These are phyloP conservation scores for Saccharomycopsis phalli DNA, from an alignment of 1,139 yeast genomes.

Conservation along the genomic window DNA sequence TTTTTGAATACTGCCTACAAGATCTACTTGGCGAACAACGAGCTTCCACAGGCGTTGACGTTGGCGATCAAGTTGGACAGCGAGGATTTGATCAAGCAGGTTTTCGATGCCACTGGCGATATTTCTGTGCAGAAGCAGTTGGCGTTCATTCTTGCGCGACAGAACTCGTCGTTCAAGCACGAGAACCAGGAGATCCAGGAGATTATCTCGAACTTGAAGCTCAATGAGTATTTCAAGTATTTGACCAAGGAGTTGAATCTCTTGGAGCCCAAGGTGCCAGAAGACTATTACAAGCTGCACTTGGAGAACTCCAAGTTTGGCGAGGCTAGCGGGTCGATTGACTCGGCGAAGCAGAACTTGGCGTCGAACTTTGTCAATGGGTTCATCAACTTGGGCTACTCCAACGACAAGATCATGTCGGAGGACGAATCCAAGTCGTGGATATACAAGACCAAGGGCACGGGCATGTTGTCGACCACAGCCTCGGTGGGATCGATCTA, in stretches of 20 bases:
- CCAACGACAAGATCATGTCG: conserved; percentile 72
- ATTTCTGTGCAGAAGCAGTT: conserved; percentile 74
- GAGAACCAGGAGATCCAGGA: conserved; percentile 57
- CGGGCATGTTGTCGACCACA: conserved; percentile 90
- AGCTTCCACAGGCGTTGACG: conserved; percentile 81
- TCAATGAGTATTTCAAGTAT: conserved; percentile 73
- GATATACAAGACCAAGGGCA: conserved; percentile 88
- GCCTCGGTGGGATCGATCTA: conserved; percentile 87
- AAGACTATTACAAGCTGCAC: conserved; percentile 88
- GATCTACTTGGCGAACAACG: conserved; percentile 71
- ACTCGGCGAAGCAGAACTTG: conserved; percentile 89
- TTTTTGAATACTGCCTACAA: conserved; percentile 88
- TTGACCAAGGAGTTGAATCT: conserved; percentile 81
- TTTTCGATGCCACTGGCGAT: conserved; percentile 69
- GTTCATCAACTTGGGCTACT: conserved; percentile 84
- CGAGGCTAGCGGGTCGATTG: conserved; percentile 54
- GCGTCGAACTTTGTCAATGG: conserved; percentile 95
- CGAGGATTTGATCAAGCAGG: conserved; percentile 65
- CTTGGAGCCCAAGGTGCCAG: conserved; percentile 86
- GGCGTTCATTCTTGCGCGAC: conserved; percentile 83
- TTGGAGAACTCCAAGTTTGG: conserved; percentile 62
- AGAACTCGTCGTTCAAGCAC: conserved; percentile 67
- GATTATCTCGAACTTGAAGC: conserved; percentile 69
- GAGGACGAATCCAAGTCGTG: conserved; percentile 71
- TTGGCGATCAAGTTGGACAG: conserved; percentile 87